A percentile compares a stretch with the other conserved stretches of the same genome.
Evolutionary conservation across 495 filamentous ascomycete species (phyloP).

Genomic region (Bathelium albidoporum): DNA sequence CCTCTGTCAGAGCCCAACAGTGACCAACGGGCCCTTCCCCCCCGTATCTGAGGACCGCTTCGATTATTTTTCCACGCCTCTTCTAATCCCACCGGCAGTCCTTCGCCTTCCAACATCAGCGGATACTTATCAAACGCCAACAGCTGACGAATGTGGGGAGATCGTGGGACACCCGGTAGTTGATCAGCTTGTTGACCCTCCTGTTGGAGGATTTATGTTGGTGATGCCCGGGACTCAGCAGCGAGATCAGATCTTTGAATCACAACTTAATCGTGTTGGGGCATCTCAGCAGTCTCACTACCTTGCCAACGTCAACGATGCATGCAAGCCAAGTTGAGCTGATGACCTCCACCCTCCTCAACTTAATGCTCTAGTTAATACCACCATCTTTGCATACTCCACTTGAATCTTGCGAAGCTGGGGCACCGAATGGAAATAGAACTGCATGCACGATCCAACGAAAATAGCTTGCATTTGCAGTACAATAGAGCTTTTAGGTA

Average conservation of each 20-base stretch:
- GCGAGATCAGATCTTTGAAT: not conserved
- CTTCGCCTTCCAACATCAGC: not conserved
- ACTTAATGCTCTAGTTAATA: not conserved
- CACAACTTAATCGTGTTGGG: too few relatives aligned
- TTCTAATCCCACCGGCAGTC: not conserved
- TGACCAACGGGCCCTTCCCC: not conserved
- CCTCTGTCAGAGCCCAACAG: too few relatives aligned
- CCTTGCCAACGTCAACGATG: not conserved
- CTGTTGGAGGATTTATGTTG: not conserved
- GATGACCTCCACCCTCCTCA: not conserved
- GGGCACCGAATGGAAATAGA: not conserved
- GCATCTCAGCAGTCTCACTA: slow-evolving; percentile 1
- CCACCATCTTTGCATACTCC: not conserved
- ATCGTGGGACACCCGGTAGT: not conserved
- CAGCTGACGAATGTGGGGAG: slow-evolving; percentile 2
- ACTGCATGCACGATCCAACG: not conserved
- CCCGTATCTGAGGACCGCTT: not conserved
- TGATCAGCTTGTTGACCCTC: not conserved
- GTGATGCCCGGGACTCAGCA: not conserved
- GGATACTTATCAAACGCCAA: not conserved
- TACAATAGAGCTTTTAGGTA: too few relatives aligned
- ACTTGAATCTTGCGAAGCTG: not conserved
- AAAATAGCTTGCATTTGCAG: not conserved
- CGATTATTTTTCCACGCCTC: not conserved
- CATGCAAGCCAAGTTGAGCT: not conserved